phyloP scores from a whole-genome alignment of 148 eudicot genomes.

The Amaranthus palmeri region DNA sequence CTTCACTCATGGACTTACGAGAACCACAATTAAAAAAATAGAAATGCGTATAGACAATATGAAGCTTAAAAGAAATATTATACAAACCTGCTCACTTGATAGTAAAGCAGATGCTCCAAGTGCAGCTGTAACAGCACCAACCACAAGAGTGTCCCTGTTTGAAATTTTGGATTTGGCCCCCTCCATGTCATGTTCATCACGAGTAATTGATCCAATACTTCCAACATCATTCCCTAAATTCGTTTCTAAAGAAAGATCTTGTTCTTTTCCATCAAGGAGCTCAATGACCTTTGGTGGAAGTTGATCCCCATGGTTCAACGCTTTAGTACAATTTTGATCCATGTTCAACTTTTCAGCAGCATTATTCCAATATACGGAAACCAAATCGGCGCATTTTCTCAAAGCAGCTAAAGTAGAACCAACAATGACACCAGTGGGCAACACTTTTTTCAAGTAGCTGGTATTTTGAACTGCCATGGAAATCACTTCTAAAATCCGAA shows the following conservation, averaged over 20 bases:
- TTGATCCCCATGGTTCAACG: conserved; percentile 21
- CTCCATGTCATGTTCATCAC: conserved; percentile 17
- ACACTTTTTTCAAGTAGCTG: conserved; percentile 47
- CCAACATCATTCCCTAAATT: conserved; percentile 8
- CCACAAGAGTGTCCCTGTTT: conserved; percentile 41
- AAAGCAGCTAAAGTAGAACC: conserved; percentile 90
- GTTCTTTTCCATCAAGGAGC: conserved; percentile 24
- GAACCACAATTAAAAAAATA: background rate
- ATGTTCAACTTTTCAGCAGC: conserved; percentile 23
- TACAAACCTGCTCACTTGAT: conserved; percentile 53
- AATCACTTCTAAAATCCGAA: conserved; percentile 46
- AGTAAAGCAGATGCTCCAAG: conserved; percentile 85
- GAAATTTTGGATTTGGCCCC: conserved; percentile 23
- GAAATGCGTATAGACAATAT: background rate
- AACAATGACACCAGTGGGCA: conserved; percentile 83
- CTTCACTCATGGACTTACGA: background rate
- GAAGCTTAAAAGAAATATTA: conserved; percentile 8
- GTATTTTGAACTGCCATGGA: conserved; percentile 54
- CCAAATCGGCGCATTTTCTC: conserved; percentile 43
- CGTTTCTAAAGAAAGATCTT: conserved; percentile 8
- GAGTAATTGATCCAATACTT: conserved; percentile 9
- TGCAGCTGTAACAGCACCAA: conserved; percentile 92
- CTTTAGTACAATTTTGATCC: conserved; percentile 24
- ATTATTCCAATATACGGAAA: conserved; percentile 21
- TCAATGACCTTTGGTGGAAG: conserved; percentile 24